Conservation (phyloP, 2,329 filamentous ascomycete genomes). For the Dactylellina leptospora region DNA sequence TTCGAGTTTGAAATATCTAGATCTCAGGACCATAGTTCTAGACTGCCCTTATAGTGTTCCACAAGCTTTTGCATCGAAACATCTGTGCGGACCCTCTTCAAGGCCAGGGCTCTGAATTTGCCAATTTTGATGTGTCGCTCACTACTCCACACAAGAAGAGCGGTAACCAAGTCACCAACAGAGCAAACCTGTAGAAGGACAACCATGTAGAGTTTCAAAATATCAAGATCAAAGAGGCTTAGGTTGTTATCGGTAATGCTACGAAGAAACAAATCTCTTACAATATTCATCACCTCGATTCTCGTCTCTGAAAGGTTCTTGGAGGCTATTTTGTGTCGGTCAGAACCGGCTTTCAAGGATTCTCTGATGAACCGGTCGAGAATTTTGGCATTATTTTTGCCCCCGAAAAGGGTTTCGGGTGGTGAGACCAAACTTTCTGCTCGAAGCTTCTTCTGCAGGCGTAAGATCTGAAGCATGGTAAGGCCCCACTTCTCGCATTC, state of each 20-base stretch:
- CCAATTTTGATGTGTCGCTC: not conserved
- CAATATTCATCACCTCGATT: slow-evolving; percentile 1
- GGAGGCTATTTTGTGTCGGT: not conserved
- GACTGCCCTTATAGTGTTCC: too few relatives aligned
- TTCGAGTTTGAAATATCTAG: too few relatives aligned
- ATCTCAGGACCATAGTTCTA: too few relatives aligned
- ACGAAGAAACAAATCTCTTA: not conserved
- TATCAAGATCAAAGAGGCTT: slow-evolving; percentile 5
- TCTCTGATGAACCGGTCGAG: not conserved
- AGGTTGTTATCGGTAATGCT: not conserved
- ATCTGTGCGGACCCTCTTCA: not conserved
- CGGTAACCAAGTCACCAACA: slow-evolving; percentile 4
- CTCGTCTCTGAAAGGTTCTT: not conserved
- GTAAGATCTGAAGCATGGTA: not conserved
- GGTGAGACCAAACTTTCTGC: not conserved
- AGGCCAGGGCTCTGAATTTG: not conserved
- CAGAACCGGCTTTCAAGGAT: slow-evolving; percentile 6
- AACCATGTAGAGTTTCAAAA: slow-evolving; percentile 3
- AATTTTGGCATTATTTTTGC: not conserved
- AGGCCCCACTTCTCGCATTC: not conserved
- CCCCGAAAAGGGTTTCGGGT: not conserved
- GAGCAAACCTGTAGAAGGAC: slow-evolving; percentile 7
- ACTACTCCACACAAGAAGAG: not conserved
- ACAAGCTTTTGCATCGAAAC: not conserved
- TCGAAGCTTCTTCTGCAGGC: slow-evolving; percentile 7